phyloP scores from a whole-genome alignment of 139 green algal species.

The Desmodesmus armatus region DNA sequence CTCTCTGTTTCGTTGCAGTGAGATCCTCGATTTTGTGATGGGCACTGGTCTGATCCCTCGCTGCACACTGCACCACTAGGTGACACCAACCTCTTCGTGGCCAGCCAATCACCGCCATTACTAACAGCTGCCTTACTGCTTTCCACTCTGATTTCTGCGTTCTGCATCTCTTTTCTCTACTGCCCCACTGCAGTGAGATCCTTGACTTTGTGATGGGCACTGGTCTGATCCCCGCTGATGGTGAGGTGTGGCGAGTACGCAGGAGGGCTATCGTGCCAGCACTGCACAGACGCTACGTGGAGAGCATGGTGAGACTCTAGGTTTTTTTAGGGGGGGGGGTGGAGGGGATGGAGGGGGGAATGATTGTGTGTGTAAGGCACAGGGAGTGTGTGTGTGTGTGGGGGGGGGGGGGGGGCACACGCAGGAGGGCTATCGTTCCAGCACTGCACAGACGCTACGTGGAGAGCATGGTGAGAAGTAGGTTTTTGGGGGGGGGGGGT shows the following conservation, averaged over 20 bases:
- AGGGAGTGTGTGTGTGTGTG: background rate
- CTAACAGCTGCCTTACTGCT: background rate
- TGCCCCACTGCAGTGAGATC: conserved; percentile 82
- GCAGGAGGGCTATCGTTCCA: conserved; percentile 82
- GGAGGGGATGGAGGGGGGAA: no score
- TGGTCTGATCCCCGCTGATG: conserved; percentile 95
- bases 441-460: conserved; percentile 91
- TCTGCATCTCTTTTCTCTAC: background rate
- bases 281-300: conserved; percentile 89
- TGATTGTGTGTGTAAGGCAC: background rate
- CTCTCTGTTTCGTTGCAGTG: conserved; percentile 53
- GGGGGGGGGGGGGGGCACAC: conserved; percentile 85
- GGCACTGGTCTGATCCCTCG: conserved; percentile 93
- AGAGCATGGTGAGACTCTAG: conserved; percentile 80
- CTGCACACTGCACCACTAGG: no score
- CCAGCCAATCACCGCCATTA: no score
- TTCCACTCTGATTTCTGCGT: background rate
- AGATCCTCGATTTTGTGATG: conserved; percentile 98
- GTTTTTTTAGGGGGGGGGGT: no score
- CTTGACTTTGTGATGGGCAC: conserved; percentile 96
- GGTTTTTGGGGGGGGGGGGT: no score
- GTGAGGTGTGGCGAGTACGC: conserved; percentile 84
- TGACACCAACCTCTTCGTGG: no score
- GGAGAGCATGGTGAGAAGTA: conserved; percentile 78
- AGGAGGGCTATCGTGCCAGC: conserved; percentile 84